Base-by-base conservation (phyloP, 1,284 basidiomycete species). In the Naganishia sp. region DNA sequence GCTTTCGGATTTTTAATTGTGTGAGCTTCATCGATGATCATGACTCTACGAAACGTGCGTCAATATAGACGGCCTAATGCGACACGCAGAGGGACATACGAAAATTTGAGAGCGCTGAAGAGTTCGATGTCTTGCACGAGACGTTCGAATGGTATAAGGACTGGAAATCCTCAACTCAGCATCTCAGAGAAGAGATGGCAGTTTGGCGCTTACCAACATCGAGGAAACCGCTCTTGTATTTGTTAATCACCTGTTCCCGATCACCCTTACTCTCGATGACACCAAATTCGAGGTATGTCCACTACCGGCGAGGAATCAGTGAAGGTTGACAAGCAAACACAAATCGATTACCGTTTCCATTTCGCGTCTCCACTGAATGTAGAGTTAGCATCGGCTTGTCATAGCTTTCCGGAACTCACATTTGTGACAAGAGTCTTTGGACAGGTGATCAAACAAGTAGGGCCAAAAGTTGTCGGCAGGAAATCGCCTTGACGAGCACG, bases 361-460 rank as follows among this genome's bases (percentile, higher is more conserved):
- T 67, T 83, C 82, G n/a, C 79, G 68, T 4, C 72, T 71, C 82
- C 82, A 83, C 73, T 82, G 25, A 6, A 18, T 5, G 2, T 18
- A 9, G 5, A 25, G 28, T 17, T 18, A 50, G 31, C n/a, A 9
- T 23, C n/a, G 6, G n/a, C 28, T 32, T 10, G 18, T 23, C 9
- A 42, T 11, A 39, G 41, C 28, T 6, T 42, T 25, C 35, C 7
- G 18, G 69, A 9, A 74, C 81, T 70, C 32, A 79, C 78, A 60
- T 80, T 80, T 7, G 74, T 69, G 31, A 82, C 75, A 11, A 83
- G 69, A 3, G 79, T 75, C 10, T 79, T 81, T 0, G 81, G 79
- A 66, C 76, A 78, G 0, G 78, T 72, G 46, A 80, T 76, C 53
- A 79, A 65, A 0, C 75, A 77, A 0, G 79, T 79, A 3, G 76